Evolutionary conservation across 257 asterid genomes (phyloP), one percentile per base, ranked within the genome.

Genomic region (Fraxinus pennsylvanica): DNA sequence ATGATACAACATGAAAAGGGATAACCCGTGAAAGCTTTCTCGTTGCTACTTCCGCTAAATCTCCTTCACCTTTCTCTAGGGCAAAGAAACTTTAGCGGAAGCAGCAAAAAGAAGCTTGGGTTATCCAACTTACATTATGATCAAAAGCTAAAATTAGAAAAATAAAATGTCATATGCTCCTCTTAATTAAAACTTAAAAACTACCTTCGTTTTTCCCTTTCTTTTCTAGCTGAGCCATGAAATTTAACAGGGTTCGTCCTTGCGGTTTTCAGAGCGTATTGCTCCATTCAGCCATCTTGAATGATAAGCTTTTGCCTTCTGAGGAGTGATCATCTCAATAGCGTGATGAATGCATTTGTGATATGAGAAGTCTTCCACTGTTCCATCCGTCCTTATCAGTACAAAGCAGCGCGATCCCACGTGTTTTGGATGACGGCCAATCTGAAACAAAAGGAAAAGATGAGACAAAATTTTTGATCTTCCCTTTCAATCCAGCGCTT

Each of bases 71-170:
- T 47, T 57, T 70, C 71, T 77, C 39, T 67, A 39, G 78, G 97
- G 97, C 97, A 71, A 90, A 93, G 91, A 88, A 92, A 82, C 87
- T 82, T 83, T 70, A 93, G 94, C 92, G 89, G 97, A 91, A 93
- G 98, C 93, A 82, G 97, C 99, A 96, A 96, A 91, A 93, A 91
- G 99, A 96, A 93, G 98, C 99, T 86, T 78, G 84, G 93, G 90
- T 92, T 85, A 86, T 82, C 94, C 91, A 74, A 59, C 79, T 81
- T 74, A 77, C 88, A 30, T 27, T 25, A 65, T 38, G 47, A 54
- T 10, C 41, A 74, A 27, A 35, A 15, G 30, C 45, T 21, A 81
- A 13, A 63, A 71, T 76, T 76, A 82, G 29, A 57, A 57, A 41
- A 21, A n/a, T 1, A 29, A 57, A 57, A 57, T 8, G 12, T 8